A percentile compares a stretch with the other conserved stretches of the same genome.
phyloP scores from a whole-genome alignment of 192 early-diverging fungal species.

The Radiomyces spectabilis region DNA sequence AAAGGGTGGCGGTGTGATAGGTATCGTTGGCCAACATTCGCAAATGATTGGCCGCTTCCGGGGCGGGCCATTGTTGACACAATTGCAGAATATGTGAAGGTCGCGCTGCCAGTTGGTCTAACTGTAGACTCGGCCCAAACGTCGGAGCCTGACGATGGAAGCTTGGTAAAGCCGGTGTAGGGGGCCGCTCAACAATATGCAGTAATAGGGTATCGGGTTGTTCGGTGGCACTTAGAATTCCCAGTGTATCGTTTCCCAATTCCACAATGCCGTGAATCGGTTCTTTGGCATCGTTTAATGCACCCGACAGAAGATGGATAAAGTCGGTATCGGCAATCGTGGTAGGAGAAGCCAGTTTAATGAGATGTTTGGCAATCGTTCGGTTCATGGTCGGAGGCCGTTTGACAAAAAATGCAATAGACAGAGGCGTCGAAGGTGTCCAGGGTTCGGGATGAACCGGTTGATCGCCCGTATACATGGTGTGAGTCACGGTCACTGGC shows the following conservation, averaged over 20 bases:
- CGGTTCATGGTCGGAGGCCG: constrained; percentile 6
- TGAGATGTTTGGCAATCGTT: constrained; percentile 11
- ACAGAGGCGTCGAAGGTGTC: too few species aligned
- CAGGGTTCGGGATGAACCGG: too few species aligned
- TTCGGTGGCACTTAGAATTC: too few species aligned
- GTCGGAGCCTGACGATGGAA: neutral
- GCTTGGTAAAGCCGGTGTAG: too few species aligned
- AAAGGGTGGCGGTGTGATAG: constrained; percentile 11
- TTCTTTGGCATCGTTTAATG: neutral
- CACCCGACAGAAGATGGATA: neutral
- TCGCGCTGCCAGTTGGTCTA: neutral
- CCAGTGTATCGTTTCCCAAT: too few species aligned
- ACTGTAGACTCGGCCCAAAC: neutral
- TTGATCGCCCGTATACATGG: too few species aligned
- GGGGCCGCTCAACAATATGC: too few species aligned
- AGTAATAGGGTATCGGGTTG: too few species aligned
- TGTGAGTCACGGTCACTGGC: neutral
- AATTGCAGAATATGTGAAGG: constrained; percentile 8
- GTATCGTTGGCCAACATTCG: neutral
- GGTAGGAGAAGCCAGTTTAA: constrained; percentile 1
- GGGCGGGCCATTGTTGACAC: constrained; percentile 6
- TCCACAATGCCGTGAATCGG: too few species aligned
- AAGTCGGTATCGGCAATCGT: neutral
- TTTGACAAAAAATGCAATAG: constrained; percentile 5
- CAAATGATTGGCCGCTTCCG: neutral